phyloP scores from a whole-genome alignment of 1,284 basidiomycete species.

The Neolentinus lepideus region DNA sequence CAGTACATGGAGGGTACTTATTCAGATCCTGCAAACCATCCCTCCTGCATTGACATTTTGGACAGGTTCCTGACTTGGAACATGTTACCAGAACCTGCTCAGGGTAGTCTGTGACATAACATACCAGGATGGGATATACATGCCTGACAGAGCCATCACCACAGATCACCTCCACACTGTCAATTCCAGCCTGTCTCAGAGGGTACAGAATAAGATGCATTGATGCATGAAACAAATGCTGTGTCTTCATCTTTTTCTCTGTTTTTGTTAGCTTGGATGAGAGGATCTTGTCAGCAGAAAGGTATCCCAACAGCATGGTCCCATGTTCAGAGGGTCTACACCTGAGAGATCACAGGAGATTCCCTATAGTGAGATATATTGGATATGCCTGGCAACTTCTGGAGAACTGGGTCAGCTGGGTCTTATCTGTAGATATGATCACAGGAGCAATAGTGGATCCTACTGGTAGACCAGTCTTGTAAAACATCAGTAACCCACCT shows the following conservation, averaged over 20 bases:
- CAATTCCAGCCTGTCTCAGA: slow-evolving; percentile 17
- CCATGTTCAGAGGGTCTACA: slow-evolving; percentile 1
- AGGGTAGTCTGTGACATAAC: slow-evolving; percentile 26
- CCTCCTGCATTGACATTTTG: slow-evolving; percentile 8
- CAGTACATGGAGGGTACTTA: neutral
- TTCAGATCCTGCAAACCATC: slow-evolving; percentile 10
- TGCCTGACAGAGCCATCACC: slow-evolving; percentile 16
- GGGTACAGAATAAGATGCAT: slow-evolving; percentile 20
- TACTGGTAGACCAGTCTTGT: slow-evolving; percentile 1
- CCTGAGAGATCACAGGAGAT: slow-evolving; percentile 5
- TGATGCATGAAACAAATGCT: slow-evolving; percentile 13
- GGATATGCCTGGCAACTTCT: neutral
- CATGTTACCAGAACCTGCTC: slow-evolving; percentile 22
- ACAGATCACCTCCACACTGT: slow-evolving; percentile 19
- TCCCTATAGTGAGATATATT: slow-evolving; percentile 7
- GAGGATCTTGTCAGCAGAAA: slow-evolving; percentile 9
- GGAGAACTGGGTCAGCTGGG: slow-evolving; percentile 8
- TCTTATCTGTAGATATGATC: slow-evolving; percentile 12
- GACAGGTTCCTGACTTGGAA: slow-evolving; percentile 13
- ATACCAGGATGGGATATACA: slow-evolving; percentile 18
- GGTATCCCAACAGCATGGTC: slow-evolving; percentile 10
- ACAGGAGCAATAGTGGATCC: slow-evolving; percentile 5
- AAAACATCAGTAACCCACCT: neutral
- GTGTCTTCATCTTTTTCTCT: slow-evolving; percentile 1
- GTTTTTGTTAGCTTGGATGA: slow-evolving; percentile 2